phyloP scores from a whole-genome alignment of 2,329 filamentous ascomycete genomes.

The Metarhizium robertsii region DNA sequence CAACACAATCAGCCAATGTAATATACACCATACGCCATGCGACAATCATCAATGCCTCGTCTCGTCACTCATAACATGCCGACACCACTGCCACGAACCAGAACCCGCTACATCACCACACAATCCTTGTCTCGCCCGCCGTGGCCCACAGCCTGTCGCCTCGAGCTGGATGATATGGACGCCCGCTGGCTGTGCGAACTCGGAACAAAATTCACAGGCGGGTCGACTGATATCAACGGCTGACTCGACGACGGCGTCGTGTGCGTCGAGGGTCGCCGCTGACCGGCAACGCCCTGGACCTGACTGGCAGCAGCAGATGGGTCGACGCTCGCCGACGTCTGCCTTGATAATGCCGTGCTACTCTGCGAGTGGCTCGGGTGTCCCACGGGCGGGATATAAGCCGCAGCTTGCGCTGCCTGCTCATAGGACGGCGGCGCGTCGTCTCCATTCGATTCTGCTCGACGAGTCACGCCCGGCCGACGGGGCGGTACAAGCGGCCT shows the following conservation, averaged over 20 bases:
- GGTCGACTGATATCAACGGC: conserved; percentile 11
- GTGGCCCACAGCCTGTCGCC: conserved; percentile 9
- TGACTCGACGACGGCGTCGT: conserved; percentile 11
- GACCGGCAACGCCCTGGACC: background rate
- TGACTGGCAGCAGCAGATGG: background rate
- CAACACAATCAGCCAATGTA: background rate
- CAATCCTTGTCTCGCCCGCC: conserved; percentile 27
- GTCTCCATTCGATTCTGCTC: conserved; percentile 30
- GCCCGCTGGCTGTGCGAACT: background rate
- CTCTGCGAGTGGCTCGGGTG: conserved; percentile 40
- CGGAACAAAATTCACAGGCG: conserved; percentile 3
- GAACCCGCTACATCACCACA: conserved; percentile 33
- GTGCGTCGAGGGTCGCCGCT: background rate
- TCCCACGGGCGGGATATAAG: conserved; percentile 42
- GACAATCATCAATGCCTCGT: conserved; percentile 3
- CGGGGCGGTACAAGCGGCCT: conserved; percentile 32
- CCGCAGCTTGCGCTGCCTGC: conserved; percentile 41
- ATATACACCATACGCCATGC: background rate
- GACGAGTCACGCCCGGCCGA: conserved; percentile 25
- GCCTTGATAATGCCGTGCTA: conserved; percentile 5
- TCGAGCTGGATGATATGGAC: conserved; percentile 3
- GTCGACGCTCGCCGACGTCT: conserved; percentile 3
- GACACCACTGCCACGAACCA: background rate
- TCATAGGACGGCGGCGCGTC: conserved; percentile 50
- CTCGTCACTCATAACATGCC: conserved; percentile 1